A percentile compares a stretch with the other conserved stretches of the same genome.
phyloP scores from a whole-genome alignment of 2,329 filamentous ascomycete species.

The Penicillium sp. region DNA sequence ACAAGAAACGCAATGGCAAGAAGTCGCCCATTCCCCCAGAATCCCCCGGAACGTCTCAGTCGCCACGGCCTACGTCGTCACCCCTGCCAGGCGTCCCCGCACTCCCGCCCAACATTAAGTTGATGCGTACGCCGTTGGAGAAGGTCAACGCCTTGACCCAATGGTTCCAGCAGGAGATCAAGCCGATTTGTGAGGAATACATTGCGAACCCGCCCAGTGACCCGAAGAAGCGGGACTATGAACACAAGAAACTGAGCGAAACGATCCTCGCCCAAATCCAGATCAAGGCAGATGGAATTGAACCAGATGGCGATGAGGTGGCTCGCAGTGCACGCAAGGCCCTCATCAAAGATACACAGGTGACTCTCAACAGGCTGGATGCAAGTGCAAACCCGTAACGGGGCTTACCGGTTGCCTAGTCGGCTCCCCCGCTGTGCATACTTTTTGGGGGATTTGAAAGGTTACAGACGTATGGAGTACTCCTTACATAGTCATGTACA shows the following conservation, averaged over 20 bases:
- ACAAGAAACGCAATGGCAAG: slow-evolving; percentile 30
- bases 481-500: not conserved
- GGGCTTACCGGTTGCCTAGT: not conserved
- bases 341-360: slow-evolving; percentile 45
- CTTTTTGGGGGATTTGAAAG: not conserved
- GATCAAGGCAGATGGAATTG: slow-evolving; percentile 66
- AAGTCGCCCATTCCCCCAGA: not conserved
- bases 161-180: slow-evolving; percentile 39
- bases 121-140: slow-evolving; percentile 34
- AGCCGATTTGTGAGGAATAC: slow-evolving; percentile 41
- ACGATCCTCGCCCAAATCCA: slow-evolving; percentile 45
- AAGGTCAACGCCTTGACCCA: slow-evolving; percentile 38
- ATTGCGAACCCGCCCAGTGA: slow-evolving; percentile 42
- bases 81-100: slow-evolving; percentile 22
- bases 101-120: slow-evolving; percentile 36
- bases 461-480: not conserved
- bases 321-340: slow-evolving; percentile 50
- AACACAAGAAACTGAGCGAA: slow-evolving; percentile 46
- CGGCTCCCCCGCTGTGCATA: slow-evolving; percentile 1
- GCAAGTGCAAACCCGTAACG: slow-evolving; percentile 22
- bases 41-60: slow-evolving; percentile 20
- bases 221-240: slow-evolving; percentile 40
- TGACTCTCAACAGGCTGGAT: slow-evolving; percentile 40
- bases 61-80: slow-evolving; percentile 13
- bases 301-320: slow-evolving; percentile 65